Conservation (phyloP, 352 stramenopile genomes). For the Albugo laibachii region DNA sequence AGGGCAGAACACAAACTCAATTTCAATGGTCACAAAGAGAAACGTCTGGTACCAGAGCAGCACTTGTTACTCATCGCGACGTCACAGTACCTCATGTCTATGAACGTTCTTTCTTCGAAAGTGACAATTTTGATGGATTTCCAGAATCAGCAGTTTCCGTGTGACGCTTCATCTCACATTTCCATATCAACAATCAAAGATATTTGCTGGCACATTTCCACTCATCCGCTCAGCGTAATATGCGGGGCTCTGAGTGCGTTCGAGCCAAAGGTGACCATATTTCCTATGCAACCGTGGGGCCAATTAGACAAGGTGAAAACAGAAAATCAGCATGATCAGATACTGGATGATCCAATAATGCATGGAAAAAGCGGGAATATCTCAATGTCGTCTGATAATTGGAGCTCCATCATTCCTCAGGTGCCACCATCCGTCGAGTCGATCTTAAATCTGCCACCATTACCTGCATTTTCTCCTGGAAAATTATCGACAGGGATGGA, state of each 20-base stretch:
- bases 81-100: slow-evolving; percentile 20
- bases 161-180: neutral
- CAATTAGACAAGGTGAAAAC: too few relatives aligned
- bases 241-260: slow-evolving; percentile 48
- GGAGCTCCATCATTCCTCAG: slow-evolving; percentile 18
- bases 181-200: slow-evolving; percentile 17
- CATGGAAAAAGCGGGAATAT: neutral
- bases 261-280: slow-evolving; percentile 33
- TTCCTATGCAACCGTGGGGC: slow-evolving; percentile 3
- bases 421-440: neutral
- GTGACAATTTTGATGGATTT: slow-evolving; percentile 32
- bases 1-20: neutral
- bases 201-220: slow-evolving; percentile 7
- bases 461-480: neutral
- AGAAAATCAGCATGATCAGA: neutral
- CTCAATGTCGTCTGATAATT: neutral
- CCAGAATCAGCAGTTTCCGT: slow-evolving; percentile 9
- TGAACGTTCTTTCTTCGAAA: slow-evolving; percentile 58
- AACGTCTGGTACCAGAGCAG: slow-evolving; percentile 22
- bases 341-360: neutral
- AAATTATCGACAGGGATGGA: neutral
- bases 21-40: slow-evolving; percentile 29
- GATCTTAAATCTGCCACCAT: slow-evolving; percentile 1
- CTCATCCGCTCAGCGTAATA: slow-evolving; percentile 13
- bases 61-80: slow-evolving; percentile 34